A percentile compares a stretch with the other conserved stretches of the same genome.
Conservation (phyloP, 2,329 filamentous ascomycete species). For the Fusarium nurragi region DNA sequence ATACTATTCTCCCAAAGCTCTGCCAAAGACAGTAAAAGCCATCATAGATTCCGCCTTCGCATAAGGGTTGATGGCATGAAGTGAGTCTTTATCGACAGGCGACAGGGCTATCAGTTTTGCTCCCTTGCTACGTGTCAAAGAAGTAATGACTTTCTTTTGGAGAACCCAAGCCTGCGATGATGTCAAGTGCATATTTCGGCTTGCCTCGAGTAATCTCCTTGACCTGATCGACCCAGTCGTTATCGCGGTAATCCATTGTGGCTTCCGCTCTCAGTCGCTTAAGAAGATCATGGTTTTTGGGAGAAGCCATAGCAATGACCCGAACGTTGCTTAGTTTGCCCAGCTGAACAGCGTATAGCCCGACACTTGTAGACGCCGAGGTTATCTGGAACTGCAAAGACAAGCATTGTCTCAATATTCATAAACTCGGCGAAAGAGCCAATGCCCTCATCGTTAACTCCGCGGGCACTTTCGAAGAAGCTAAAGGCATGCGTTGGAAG, state of each 20-base stretch:
- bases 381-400: not conserved
- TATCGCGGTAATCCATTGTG: not conserved
- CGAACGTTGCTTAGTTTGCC: not conserved
- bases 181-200: conserved; percentile 4
- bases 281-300: not conserved
- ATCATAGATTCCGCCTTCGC: not conserved
- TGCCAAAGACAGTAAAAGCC: conserved; percentile 15
- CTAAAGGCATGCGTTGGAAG: too few relatives aligned
- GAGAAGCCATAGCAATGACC: conserved; percentile 6
- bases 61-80: not conserved
- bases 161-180: not conserved
- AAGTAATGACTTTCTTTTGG: not conserved
- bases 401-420: not conserved
- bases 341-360: conserved; percentile 8
- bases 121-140: not conserved
- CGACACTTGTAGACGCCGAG: conserved; percentile 13
- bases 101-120: not conserved
- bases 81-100: not conserved
- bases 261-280: not conserved
- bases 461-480: too few relatives aligned
- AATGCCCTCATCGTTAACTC: not conserved
- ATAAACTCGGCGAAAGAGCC: conserved; percentile 9
- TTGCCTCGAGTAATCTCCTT: not conserved
- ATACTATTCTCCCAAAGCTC: not conserved
- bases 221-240: not conserved